phyloP scores from a whole-genome alignment of 805 yeast species.

The Yarrowia sp. region DNA sequence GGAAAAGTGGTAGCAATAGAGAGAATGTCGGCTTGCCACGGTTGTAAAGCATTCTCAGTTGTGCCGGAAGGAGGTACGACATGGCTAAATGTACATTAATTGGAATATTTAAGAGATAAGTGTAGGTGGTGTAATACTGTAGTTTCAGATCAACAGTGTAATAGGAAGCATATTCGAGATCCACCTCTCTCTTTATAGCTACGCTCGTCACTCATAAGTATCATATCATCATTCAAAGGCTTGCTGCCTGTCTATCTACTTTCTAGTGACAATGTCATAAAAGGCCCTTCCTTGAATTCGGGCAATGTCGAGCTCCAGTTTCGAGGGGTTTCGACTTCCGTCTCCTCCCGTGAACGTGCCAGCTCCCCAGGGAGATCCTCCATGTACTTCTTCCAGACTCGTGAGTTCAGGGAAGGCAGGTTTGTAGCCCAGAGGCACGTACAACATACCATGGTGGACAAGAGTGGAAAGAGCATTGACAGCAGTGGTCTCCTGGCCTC shows the following conservation, averaged over 20 bases:
- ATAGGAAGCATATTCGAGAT: no score
- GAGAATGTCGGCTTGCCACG: slow-evolving; percentile 28
- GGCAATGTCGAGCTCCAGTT: slow-evolving; percentile 70
- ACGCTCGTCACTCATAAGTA: no score
- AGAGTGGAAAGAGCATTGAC: slow-evolving; percentile 63
- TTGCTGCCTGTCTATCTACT: neutral
- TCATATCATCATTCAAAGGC: neutral
- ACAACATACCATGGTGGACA: slow-evolving; percentile 79
- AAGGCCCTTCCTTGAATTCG: slow-evolving; percentile 71
- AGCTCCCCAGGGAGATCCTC: slow-evolving; percentile 88
- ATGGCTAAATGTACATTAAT: slow-evolving; percentile 33
- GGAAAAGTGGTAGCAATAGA: slow-evolving; percentile 18
- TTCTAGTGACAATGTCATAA: slow-evolving; percentile 53
- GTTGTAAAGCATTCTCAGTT: slow-evolving; percentile 11
- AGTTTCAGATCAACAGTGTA: no score
- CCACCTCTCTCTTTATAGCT: no score
- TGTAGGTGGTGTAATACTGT: no score
- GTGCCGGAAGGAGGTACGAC: neutral
- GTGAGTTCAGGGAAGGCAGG: slow-evolving; percentile 62
- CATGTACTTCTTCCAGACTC: slow-evolving; percentile 71
- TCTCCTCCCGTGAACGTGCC: slow-evolving; percentile 78
- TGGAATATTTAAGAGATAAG: slow-evolving; percentile 5
- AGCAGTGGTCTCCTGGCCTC: slow-evolving; percentile 78
- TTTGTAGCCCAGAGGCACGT: slow-evolving; percentile 77
- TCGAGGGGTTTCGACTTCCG: slow-evolving; percentile 73